phyloP scores from a whole-genome alignment of 2,329 filamentous ascomycete species.

The Neoarthrinium moseri region DNA sequence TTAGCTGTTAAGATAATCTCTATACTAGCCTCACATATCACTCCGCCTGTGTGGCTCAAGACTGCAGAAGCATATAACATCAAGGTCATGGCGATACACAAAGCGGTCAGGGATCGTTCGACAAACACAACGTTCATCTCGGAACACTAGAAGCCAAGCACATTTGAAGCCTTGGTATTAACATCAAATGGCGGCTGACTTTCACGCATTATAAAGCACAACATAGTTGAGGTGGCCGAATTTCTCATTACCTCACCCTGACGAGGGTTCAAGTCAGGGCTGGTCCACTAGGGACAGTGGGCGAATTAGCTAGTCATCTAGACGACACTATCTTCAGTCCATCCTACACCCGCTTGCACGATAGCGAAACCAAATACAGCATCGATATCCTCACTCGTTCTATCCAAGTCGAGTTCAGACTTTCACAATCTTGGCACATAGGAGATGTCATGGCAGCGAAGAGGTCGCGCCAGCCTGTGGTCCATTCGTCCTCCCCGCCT shows the following conservation, averaged over 20 bases:
- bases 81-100: no score
- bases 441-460: conserved; percentile 28
- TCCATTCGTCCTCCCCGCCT: conserved; percentile 25
- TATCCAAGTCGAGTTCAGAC: conserved; percentile 1
- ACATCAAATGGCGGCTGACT: no score
- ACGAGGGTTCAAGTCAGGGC: conserved; percentile 19
- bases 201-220: no score
- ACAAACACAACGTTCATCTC: no score
- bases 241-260: conserved; percentile 25
- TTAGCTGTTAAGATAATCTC: no score
- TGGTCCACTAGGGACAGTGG: conserved; percentile 2
- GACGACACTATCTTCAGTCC: conserved; percentile 4
- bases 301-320: conserved; percentile 6
- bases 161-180: no score
- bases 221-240: conserved; percentile 21
- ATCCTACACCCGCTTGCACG: conserved; percentile 6
- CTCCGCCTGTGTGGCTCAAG: no score
- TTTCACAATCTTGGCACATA: conserved; percentile 23
- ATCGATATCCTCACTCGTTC: conserved; percentile 1
- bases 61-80: no score
- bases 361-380: conserved; percentile 11
- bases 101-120: no score
- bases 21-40: no score
- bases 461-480: conserved; percentile 32
- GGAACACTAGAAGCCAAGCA: no score